Evolutionary conservation across 2,329 filamentous ascomycete species (phyloP).

Genomic region (Parascedosporium putredinis): DNA sequence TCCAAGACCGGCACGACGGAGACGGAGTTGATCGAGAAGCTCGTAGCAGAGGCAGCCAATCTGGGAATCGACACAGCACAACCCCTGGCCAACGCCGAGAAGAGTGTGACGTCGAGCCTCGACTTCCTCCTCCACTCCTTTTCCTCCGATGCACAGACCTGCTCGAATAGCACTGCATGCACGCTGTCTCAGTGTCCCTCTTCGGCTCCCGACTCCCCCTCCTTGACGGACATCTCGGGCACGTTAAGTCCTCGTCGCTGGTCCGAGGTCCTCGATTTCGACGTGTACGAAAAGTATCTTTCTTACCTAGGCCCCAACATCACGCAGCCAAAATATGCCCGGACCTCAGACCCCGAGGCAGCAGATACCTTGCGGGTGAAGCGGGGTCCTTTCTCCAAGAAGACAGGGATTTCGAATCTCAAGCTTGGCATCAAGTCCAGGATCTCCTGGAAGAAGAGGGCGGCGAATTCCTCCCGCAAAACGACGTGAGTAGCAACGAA

Average conservation of each 20-base stretch:
- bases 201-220: conserved; percentile 18
- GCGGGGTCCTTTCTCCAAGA: conserved; percentile 33
- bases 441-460: conserved; percentile 31
- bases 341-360: conserved; percentile 13
- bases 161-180: conserved; percentile 27
- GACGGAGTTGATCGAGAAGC: conserved; percentile 26
- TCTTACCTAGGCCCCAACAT: conserved; percentile 31
- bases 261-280: conserved; percentile 31
- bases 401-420: conserved; percentile 33
- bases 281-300: conserved; percentile 42
- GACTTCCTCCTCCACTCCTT: conserved; percentile 31
- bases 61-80: conserved; percentile 23
- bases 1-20: conserved; percentile 24
- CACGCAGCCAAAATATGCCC: conserved; percentile 25
- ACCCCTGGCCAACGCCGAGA: conserved; percentile 18
- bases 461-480: conserved; percentile 20
- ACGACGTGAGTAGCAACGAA: conserved; percentile 20
- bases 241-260: conserved; percentile 15
- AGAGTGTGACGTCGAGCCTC: conserved; percentile 26
- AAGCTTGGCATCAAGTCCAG: conserved; percentile 32
- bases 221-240: conserved; percentile 5
- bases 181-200: conserved; percentile 34
- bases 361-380: conserved; percentile 23
- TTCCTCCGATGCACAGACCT: conserved; percentile 25
- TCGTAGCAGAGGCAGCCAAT: conserved; percentile 23